Base-by-base conservation (phyloP, 257 asterid species). In the Galeopsis tetrahit region DNA sequence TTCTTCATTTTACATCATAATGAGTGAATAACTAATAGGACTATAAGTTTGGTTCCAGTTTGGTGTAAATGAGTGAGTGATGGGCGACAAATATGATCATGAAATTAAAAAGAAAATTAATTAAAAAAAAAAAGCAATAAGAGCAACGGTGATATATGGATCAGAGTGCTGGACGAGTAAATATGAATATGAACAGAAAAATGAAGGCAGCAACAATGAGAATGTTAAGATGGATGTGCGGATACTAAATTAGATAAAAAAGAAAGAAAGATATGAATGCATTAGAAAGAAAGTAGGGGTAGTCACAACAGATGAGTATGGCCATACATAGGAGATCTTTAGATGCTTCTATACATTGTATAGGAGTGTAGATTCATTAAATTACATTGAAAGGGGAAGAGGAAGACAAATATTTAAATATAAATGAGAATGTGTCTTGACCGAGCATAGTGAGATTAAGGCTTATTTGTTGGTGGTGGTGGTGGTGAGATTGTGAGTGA, bases 11-110 rank as follows among this genome's bases (percentile, higher is more conserved):
- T n/a, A 52, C 33, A 6, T 35, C 17, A 68, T 8, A 74, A 5
- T 64, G 66, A 53, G 21, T 42, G 46, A 77, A 28, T 15, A 65
- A 61, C 11, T 2, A 58, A 63, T 42, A 38, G 43, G 34, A 21
- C 33, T 28, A 76, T 9, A 21, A 60, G 31, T 73, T 55, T 21
- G 9, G 14, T 40, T 13, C 48, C 39, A 33, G 15, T 42, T 32
- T 38, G n/a, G 42, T 63, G 56, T 21, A 10, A 48, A 28, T n/a
- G 59, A 62, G 51, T 13, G 49, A 14, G 13, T 13, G 31, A 31
- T 7, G 38, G 6, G 4, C 13, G 4, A 55, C 11, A 15, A 17
- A 55, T 3, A 55, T 21, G 61, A 21, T 9, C 4, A 28, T 55
- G 61, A 55, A 15, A 52, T 15, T 17, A 52, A 48, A 48, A 52